Evolutionary conservation across 2,329 filamentous ascomycete species (phyloP).

Genomic region (Diaporthe sp.): DNA sequence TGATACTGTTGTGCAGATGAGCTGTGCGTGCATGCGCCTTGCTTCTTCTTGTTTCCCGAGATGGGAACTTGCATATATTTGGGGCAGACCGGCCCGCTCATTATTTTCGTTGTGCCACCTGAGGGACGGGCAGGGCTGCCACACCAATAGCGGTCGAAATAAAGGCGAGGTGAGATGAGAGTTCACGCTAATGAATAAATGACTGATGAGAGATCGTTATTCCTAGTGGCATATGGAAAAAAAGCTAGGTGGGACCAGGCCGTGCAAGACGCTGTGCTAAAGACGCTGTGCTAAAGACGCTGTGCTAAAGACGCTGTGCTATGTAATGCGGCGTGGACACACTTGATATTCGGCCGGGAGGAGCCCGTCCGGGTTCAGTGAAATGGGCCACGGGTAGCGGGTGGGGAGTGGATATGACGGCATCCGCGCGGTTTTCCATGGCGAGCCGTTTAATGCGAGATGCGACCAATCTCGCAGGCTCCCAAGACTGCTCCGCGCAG

Average conservation of each 20-base stretch:
- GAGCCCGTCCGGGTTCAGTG: background rate
- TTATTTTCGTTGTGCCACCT: background rate
- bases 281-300: no score
- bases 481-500: conserved; percentile 11
- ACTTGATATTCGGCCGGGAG: conserved; percentile 14
- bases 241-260: background rate
- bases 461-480: conserved; percentile 23
- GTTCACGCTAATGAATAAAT: background rate
- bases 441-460: conserved; percentile 24
- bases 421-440: conserved; percentile 23
- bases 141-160: background rate
- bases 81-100: background rate
- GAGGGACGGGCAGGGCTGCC: background rate
- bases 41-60: background rate
- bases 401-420: conserved; percentile 23
- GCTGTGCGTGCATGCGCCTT: background rate
- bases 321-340: no score
- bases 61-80: background rate
- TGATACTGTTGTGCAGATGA: conserved; percentile 13
- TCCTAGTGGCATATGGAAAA: background rate
- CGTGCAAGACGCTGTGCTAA: background rate
- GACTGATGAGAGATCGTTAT: background rate
- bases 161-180: background rate
- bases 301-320: no score
- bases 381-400: background rate